Percentiles rank a stretch among this genome's conserved stretches.
These are phyloP conservation scores for Eucalyptus urophylla DNA, from an alignment of 345 rosid species.

Conservation along the genomic window DNA sequence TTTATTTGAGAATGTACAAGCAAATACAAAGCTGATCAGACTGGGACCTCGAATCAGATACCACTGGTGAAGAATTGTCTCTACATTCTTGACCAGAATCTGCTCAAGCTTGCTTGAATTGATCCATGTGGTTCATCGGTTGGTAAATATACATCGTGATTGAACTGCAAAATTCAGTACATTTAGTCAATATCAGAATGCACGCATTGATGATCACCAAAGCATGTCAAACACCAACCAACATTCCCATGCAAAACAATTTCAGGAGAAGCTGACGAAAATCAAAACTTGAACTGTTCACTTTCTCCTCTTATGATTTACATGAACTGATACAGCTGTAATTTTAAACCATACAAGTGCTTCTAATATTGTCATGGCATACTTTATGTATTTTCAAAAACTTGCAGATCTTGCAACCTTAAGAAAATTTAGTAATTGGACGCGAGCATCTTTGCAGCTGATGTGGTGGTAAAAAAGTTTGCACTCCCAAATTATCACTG, in stretches of 20 bases:
- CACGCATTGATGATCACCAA: background rate
- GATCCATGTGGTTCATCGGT: slow-evolving; percentile 95
- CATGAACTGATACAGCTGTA: background rate
- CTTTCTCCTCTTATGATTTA: background rate
- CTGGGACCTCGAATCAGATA: background rate
- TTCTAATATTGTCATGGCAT: background rate
- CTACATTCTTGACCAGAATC: slow-evolving; percentile 64
- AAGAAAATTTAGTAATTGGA: background rate
- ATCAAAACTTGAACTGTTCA: background rate
- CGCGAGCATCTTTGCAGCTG: background rate
- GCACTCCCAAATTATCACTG: background rate
- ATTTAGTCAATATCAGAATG: background rate
- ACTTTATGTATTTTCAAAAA: background rate
- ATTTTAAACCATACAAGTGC: background rate
- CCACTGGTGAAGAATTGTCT: background rate
- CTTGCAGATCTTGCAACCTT: background rate
- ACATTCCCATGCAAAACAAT: background rate
- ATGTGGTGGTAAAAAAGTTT: background rate
- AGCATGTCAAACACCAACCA: background rate
- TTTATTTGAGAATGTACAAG: background rate
- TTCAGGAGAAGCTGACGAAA: background rate
- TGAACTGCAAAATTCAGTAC: slow-evolving; percentile 28
- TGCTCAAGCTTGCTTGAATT: slow-evolving; percentile 73
- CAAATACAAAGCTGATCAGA: background rate
- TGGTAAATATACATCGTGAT: slow-evolving; percentile 74